Conservation (phyloP, 2,329 filamentous ascomycete genomes). For the Calonectria montana region DNA sequence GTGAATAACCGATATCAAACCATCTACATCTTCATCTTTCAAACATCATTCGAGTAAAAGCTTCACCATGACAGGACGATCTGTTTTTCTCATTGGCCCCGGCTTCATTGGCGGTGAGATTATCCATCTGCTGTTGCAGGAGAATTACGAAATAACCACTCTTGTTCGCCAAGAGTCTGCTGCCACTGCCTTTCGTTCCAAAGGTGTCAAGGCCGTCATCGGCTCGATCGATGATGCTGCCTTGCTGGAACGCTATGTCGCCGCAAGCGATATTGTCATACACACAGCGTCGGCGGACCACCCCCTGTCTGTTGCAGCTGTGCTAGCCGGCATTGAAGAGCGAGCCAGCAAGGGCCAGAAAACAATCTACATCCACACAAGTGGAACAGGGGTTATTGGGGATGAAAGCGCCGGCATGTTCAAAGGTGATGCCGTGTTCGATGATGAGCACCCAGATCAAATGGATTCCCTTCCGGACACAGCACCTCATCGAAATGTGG, state of each 20-base stretch:
- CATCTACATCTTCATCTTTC: neutral
- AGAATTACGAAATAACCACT: neutral
- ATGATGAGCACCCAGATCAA: neutral
- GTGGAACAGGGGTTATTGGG: neutral
- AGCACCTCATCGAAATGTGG: neutral
- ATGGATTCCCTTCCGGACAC: neutral
- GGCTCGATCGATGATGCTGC: neutral
- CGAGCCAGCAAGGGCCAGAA: neutral
- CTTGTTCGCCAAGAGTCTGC: neutral
- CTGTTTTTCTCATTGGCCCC: constrained; percentile 10
- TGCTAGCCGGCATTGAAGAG: neutral
- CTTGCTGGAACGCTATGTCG: neutral
- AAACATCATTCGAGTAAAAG: neutral
- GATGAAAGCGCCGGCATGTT: neutral
- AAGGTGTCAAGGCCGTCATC: neutral
- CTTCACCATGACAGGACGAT: neutral
- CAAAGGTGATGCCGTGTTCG: neutral
- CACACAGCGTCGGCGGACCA: constrained; percentile 1
- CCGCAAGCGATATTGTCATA: neutral
- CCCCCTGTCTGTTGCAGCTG: neutral
- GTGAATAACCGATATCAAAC: neutral
- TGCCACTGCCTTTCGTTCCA: neutral
- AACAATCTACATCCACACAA: constrained; percentile 3
- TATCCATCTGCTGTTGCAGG: neutral
- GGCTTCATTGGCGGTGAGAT: constrained; percentile 11